Evolutionary conservation across 2,329 filamentous ascomycete species (phyloP), one percentile per base, ranked within the genome.

Genomic region (Aspergillus fijiensis): DNA sequence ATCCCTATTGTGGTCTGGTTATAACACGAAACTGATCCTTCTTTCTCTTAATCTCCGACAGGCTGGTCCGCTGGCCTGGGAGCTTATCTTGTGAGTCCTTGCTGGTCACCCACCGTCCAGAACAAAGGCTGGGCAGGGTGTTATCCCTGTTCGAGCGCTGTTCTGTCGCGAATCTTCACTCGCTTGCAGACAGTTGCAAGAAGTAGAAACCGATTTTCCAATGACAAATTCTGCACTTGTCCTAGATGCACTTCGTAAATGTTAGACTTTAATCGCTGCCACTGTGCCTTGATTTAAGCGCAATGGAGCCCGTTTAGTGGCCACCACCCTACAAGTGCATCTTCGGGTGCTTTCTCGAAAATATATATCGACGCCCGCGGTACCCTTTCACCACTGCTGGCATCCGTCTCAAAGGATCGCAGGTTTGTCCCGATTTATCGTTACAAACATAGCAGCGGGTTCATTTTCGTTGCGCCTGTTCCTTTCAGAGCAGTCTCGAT

Each of bases 21-120:
- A 49, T 49, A 48, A 49, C 27, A 49, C 25, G 42, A 29, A 19
- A 10, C 25, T 21, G n/a, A 16, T 29, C 33, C 48, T 49, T 52
- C 45, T 14, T 49, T 51, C 31, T n/a, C 55, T 49, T 60, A 60
- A 55, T 56, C 33, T 42, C 58, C 58, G 58, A 55, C 31, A 45
- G 52, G 52, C n/a, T 55, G 53, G 53, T 19, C 27, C 19, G 42
- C 25, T 47, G 16, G 11, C 23, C 49, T 50, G 4, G 10, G 14
- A n/a, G 42, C 19, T 11, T 29, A 4, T 31, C 39, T 49, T 21
- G 10, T 11, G 5, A 21, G 19, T 51, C 55, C 55, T 58, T 60
- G 51, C 55, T 60, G 59, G 51, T 6, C 5, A 51, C 19, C 25
- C 42, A 35, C 7, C 19, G 35, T 19, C 33, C 35, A 42, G 35